Base-by-base conservation (phyloP, 257 asterid species). In the Solanum neorickii region DNA sequence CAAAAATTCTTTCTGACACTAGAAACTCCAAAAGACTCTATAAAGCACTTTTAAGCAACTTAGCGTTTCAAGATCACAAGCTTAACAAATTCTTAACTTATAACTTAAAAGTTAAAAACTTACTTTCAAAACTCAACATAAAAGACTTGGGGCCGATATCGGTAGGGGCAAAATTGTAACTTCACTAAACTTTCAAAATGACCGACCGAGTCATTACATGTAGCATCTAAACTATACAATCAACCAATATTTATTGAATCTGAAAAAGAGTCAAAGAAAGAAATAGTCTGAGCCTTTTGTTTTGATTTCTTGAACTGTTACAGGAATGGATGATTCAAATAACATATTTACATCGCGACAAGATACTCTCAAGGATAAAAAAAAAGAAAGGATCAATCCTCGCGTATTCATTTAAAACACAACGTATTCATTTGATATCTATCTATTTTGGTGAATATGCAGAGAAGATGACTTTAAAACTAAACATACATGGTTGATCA, bases 261-360 rank as follows among this genome's bases (percentile, higher is more conserved):
- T 69, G 39, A 15, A 7, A 29, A 69, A 7, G 6, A 29, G 3
- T 29, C 5, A 0, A 56, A 6, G 39, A 33, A 65, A 65, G 72
- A 65, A 65, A 65, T n/a, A 31, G 16, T 65, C 0, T 1, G 7
- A 60, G 69, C 15, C 69, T 60, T 29, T 60, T 60, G 10, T 23
- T 60, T 60, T 21, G 29, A 60, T 60, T 60, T 23, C 69, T 60
- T 23, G 69, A 60, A 60, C 29, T 16, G 14, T 49, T 87, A 66
- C 65, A 97, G 98, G 98, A 76, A 97, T 95, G 99, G 98, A 97
- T 76, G 99, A 95, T 83, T 92, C 65, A 42, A 84, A 65, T n/a
- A 47, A 27, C 23, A 37, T 33, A 27, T 27, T 80, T 5, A 27
- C 13, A 80, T 27, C 98, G 5, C 44, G 90, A 12, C 84, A 92